These are phyloP conservation scores for Albugo laibachii DNA, from an alignment of 352 stramenopile species.

Conservation along the genomic window DNA sequence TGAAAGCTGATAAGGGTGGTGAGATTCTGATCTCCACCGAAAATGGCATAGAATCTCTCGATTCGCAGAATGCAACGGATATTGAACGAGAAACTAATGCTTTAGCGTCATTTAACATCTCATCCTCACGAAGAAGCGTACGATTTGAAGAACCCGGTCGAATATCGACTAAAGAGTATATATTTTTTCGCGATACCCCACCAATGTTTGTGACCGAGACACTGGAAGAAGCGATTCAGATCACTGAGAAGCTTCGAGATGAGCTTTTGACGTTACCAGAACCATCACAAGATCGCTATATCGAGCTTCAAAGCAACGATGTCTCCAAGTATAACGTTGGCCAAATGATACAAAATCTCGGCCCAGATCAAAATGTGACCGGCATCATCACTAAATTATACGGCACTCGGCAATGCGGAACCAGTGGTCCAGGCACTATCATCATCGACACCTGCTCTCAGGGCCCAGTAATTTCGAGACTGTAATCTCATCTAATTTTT, in stretches of 20 bases:
- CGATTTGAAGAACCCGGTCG: conserved; percentile 24
- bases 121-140: conserved; percentile 24
- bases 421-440: conserved; percentile 38
- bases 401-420: conserved; percentile 44
- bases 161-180: conserved; percentile 62
- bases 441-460: conserved; percentile 28
- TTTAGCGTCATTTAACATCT: no score
- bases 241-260: conserved; percentile 25
- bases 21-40: no score
- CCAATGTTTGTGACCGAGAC: conserved; percentile 60
- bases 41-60: no score
- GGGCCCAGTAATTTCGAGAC: not conserved
- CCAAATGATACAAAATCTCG: conserved; percentile 26
- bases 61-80: no score
- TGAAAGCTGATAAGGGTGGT: no score
- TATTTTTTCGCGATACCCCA: conserved; percentile 71
- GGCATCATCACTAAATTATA: conserved; percentile 51
- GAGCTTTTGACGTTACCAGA: conserved; percentile 9
- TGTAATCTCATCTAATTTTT: conserved; percentile 9
- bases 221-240: conserved; percentile 30
- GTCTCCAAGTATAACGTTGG: conserved; percentile 56
- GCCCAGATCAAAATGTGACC: conserved; percentile 24
- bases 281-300: conserved; percentile 19
- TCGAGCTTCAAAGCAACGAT: conserved; percentile 64
- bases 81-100: no score